A percentile compares a stretch with the other conserved stretches of the same genome.
phyloP scores from a whole-genome alignment of 1,139 yeast genomes.

The Tardiomyces blankii region DNA sequence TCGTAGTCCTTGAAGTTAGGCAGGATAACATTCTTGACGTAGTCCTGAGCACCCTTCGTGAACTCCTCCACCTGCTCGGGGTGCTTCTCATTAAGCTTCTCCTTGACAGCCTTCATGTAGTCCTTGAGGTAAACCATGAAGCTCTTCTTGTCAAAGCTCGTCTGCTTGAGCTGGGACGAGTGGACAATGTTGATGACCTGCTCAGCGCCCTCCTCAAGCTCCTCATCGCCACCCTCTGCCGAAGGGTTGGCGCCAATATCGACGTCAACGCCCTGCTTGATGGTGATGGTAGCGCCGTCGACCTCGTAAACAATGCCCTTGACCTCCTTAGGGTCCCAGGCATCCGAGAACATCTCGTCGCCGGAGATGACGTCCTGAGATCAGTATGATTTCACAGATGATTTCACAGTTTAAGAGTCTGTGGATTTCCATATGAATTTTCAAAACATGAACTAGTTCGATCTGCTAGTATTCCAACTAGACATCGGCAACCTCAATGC shows the following conservation, averaged over 20 bases:
- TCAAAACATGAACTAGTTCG: too few species aligned
- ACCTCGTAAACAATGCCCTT: constrained; percentile 94
- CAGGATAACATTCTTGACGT: constrained; percentile 90
- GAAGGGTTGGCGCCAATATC: constrained; percentile 99
- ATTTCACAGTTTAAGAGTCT: too few species aligned
- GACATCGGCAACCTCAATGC: too few species aligned
- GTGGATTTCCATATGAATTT: too few species aligned
- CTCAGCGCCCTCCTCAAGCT: constrained; percentile 55
- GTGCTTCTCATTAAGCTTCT: constrained; percentile 71
- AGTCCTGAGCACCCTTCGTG: constrained; percentile 94
- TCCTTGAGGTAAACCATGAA: constrained; percentile 93
- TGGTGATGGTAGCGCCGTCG: constrained; percentile 84
- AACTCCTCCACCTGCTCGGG: constrained; percentile 81
- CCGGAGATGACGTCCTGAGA: constrained; percentile 67
- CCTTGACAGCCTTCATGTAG: constrained; percentile 95
- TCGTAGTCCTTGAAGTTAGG: constrained; percentile 94
- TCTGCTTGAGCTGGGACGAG: constrained; percentile 96
- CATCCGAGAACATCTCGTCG: constrained; percentile 75
- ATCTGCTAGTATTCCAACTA: too few species aligned
- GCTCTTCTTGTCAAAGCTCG: constrained; percentile 95
- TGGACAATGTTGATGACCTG: constrained; percentile 95
- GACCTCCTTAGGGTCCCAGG: constrained; percentile 79
- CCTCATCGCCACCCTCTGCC: constrained; percentile 88
- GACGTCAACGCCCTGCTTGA: constrained; percentile 74
- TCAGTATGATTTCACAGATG: neutral